These are phyloP conservation scores for Abrus precatorius DNA, from an alignment of 306 rosid species.

Conservation along the genomic window DNA sequence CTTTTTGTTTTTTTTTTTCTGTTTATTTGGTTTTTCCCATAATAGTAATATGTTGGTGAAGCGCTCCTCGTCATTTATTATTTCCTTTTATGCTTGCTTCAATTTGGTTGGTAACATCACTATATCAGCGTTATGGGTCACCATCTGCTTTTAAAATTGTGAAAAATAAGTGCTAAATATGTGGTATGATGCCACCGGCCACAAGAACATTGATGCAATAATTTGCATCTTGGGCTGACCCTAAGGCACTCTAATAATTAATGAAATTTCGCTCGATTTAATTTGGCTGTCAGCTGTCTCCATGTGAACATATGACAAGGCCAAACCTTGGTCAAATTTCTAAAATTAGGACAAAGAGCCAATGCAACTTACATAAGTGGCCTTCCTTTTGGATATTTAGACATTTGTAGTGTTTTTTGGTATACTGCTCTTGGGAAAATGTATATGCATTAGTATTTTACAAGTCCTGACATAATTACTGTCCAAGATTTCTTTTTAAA, in stretches of 20 bases:
- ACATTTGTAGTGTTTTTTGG: background rate
- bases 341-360: background rate
- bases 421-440: constrained; percentile 10
- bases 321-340: constrained; percentile 21
- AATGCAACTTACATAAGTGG: background rate
- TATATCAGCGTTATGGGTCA: background rate
- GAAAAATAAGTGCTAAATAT: constrained; percentile 25
- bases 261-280: constrained; percentile 10
- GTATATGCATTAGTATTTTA: constrained; percentile 11
- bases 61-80: background rate
- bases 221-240: constrained; percentile 6
- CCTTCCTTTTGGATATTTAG: constrained; percentile 7
- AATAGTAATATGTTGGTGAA: background rate
- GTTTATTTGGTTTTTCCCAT: background rate
- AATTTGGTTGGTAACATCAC: background rate
- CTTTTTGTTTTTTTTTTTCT: background rate
- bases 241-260: constrained; percentile 1
- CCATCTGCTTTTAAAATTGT: constrained; percentile 28
- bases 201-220: constrained; percentile 23
- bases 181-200: background rate
- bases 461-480: background rate
- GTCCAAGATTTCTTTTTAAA: background rate
- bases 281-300: constrained; percentile 41
- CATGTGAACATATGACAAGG: constrained; percentile 50
- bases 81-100: constrained; percentile 20